Base-by-base conservation (phyloP, 495 filamentous ascomycete genomes). In the Amniculicola lignicola region DNA sequence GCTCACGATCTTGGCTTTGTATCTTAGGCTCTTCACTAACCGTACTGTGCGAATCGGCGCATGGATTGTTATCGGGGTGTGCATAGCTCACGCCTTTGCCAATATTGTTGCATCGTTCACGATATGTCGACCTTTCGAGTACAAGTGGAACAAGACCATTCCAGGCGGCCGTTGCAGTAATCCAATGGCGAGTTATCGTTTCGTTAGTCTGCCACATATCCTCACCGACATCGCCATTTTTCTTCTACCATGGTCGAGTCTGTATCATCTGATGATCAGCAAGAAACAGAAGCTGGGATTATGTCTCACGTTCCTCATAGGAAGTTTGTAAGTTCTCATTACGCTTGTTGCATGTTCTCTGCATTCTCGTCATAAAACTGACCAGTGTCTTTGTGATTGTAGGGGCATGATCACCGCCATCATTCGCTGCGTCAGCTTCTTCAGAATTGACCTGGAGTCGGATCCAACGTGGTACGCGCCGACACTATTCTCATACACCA, bases 401-500 rank as follows among this genome's bases (percentile, higher is more conserved):
- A 33, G 29, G 29, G 29, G 29, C 29, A n/a, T 33, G 9, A 33
- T 33, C 29, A 33, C 29, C 29, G 29, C 29, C 29, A 33, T 33
- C 29, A 33, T 33, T n/a, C 29, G 29, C 29, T 33, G 29, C 29
- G 29, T 33, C 29, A 33, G n/a, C 29, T 33, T 24, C 12, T 44
- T 12, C 16, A 24, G 9, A 25, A 9, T 40, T 40, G 37, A 40
- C 37, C 37, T 40, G 7, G 37, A 40, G 37, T 40, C 37, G 6
- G 37, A 40, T 40, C 37, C 37, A 40, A 44, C 40, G 21, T 44
- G 40, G 10, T 44, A 44, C 22, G 40, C 10, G 40, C 40, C 40
- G 19, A 44, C 40, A 12, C n/a, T 44, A 5, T 44, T 44, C 40
- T 44, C 40, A 22, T 44, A 24, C 40, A 44, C 40, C 40, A 44